Conservation (phyloP, 2,329 filamentous ascomycete species). For the Colletotrichum musae region DNA sequence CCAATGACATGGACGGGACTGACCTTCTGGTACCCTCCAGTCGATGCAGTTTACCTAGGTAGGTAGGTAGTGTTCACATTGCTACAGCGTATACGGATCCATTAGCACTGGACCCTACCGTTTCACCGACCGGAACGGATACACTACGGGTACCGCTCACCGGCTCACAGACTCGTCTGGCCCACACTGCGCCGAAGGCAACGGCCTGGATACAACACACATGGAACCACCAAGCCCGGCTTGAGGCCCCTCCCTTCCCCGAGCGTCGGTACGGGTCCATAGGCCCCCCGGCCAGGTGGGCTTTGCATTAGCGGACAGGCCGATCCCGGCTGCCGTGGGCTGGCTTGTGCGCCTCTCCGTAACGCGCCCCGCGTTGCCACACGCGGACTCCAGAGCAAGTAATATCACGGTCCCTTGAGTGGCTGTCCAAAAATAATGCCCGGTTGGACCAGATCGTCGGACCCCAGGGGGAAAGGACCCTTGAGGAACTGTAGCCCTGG, state of each 20-base stretch:
- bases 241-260: not conserved
- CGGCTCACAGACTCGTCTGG: too few relatives aligned
- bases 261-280: conserved; percentile 7
- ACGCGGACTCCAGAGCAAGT: too few relatives aligned
- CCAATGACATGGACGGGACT: too few relatives aligned
- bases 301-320: conserved; percentile 8
- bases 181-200: too few relatives aligned
- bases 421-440: conserved; percentile 2
- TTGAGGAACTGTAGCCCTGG: not conserved
- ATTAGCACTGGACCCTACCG: too few relatives aligned
- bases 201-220: too few relatives aligned
- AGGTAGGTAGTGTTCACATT: too few relatives aligned
- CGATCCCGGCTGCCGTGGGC: not conserved
- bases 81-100: too few relatives aligned
- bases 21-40: too few relatives aligned
- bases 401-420: not conserved
- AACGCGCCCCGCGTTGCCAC: not conserved
- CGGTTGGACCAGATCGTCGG: conserved; percentile 4
- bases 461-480: conserved; percentile 4
- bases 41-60: too few relatives aligned
- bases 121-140: too few relatives aligned
- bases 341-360: not conserved
- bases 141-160: too few relatives aligned
- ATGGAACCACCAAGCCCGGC: conserved; percentile 1
- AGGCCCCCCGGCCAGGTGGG: not conserved